Base-by-base conservation (phyloP, 2,329 filamentous ascomycete species). In the Fusarium miscanthi region DNA sequence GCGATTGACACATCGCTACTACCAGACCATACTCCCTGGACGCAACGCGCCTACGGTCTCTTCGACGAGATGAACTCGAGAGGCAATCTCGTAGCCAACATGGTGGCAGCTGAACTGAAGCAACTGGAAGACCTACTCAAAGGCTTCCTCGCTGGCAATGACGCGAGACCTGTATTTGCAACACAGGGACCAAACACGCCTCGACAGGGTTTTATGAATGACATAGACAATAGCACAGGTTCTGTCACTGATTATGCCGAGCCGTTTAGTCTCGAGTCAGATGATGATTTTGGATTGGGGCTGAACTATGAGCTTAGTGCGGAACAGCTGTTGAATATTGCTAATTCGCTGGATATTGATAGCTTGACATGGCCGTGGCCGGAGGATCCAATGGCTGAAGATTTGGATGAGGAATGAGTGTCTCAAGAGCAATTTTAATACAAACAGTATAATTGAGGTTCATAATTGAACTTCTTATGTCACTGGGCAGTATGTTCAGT, bases 11-110 rank as follows among this genome's bases (percentile, higher is more conserved):
- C 76, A 1, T 74, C 74, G 6, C 66, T 82, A 3, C 64, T 84
- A 7, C 81, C 82, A 30, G 77, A 79, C 49, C 78, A 78, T 21
- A 66, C 73, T 1, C 59, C 72, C 2, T 86, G 83, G 81, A 70
- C 84, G 2, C 78, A 83, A 6, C 83, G 82, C 42, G 81, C 84
- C 4, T 83, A 85, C 56, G 59, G 69, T 4, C 80, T 87, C 14
- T 78, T 87, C 13, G 83, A 87, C 41, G 84, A 84, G 17, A 86
- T 87, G 79, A 79, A 81, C 33, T 77, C 78, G 3, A 80, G 81
- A 17, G 85, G 85, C 2, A 87, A 86, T 46, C 76, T 81, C 1
- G 81, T 87, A 11, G 85, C 86, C 1, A 78, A 76, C 7, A 83
- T 84, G 59, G 80, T 83, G 13, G 59, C 58, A 3, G 57, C 56